Conservation (phyloP, 1,284 basidiomycete species). For the Cutaneotrichosporon cutaneum region DNA sequence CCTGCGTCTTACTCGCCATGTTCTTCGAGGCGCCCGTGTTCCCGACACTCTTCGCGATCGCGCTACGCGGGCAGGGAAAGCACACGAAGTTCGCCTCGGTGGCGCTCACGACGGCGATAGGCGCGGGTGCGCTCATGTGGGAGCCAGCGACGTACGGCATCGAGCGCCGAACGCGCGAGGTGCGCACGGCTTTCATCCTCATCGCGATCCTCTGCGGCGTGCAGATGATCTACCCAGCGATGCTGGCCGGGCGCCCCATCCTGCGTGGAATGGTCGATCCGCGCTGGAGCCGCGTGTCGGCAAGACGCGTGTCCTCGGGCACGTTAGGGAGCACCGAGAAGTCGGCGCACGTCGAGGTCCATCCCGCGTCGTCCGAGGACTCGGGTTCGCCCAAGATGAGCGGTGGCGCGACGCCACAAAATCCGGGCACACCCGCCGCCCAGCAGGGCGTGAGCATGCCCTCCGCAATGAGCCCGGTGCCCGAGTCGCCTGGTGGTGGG, state of each 20-base stretch:
- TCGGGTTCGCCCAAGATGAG: not conserved
- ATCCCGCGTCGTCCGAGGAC: not conserved
- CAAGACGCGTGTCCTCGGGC: not conserved
- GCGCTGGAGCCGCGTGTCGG: conserved; percentile 19
- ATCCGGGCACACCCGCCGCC: not conserved
- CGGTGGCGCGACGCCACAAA: not conserved
- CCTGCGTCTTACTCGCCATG: conserved; percentile 37
- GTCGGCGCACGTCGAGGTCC: not conserved
- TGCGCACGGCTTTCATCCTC: conserved; percentile 26
- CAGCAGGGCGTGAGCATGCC: not conserved
- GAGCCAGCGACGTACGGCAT: conserved; percentile 38
- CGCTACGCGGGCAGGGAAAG: conserved; percentile 42
- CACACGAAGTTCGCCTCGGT: conserved; percentile 43
- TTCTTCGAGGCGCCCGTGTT: conserved; percentile 51
- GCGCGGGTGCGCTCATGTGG: conserved; percentile 32
- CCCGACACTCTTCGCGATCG: conserved; percentile 48
- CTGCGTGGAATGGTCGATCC: conserved; percentile 41
- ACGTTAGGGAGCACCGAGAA: conserved; percentile 6
- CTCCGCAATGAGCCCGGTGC: not conserved
- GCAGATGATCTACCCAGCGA: conserved; percentile 28
- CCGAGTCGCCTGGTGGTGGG: not conserved
- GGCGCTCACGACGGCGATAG: conserved; percentile 36
- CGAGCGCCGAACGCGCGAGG: conserved; percentile 11
- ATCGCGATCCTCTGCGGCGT: conserved; percentile 28
- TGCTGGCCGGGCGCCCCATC: conserved; percentile 21